Base-by-base conservation (phyloP, 2,329 filamentous ascomycete species). In the Talaromyces sp. region DNA sequence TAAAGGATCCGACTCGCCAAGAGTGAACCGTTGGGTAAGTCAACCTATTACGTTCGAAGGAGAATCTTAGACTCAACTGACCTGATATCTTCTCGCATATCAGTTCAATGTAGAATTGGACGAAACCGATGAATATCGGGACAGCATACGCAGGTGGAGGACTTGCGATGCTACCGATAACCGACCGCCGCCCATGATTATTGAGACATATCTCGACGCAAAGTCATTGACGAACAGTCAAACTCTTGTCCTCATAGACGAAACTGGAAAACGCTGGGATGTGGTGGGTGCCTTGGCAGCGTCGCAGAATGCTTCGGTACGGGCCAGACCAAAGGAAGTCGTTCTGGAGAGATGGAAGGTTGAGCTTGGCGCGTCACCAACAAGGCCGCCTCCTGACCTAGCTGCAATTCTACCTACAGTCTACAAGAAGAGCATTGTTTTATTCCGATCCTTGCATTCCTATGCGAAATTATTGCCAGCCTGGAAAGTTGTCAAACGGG, bases 101-200 rank as follows among this genome's bases (percentile, higher is more conserved):
- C 73, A 98, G 95, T 99, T 97, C 80, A 96, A 97, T 82, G 88
- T 97, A 70, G 90, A 97, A 70, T 89, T 97, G 52, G 91, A 96
- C 71, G 95, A 99, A 72, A 94, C 94, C 68, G 92, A 97, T 73
- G 88, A 91, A 67, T 93, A 97, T 73, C 84, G 86, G 72, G 90
- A 96, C 69, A 90, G 95, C 69, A 85, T 98, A 68, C 85, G 86
- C 71, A 84, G 87, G 65, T 99, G 93, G 93, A 94, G 89, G 77
- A 86, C 83, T 54, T 91, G 90, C 74, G 90, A 94, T 75, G 87
- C 90, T 66, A 85, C 90, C 68, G 87, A 91, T 60, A 89, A 90
- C 71, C 87, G 86, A 66, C 95, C 95, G 41, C 90, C 91, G 43
- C 89, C 93, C 3, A 83, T 99, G 75, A 86, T 96, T 69, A 92